phyloP scores from a whole-genome alignment of 106 monocot species.

The Narthecium ossifragum region DNA sequence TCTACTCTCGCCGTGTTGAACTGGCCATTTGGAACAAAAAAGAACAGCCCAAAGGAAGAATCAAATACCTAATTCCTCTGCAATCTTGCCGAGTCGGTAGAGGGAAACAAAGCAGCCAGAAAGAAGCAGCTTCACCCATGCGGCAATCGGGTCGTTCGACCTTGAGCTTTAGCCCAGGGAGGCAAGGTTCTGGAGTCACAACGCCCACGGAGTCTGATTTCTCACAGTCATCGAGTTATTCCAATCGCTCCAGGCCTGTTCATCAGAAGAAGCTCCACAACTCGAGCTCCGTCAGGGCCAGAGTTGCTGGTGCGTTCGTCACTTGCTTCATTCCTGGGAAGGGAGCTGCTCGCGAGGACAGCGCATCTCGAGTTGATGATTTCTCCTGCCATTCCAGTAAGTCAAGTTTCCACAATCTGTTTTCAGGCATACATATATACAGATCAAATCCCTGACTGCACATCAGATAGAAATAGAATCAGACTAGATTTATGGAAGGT shows the following conservation, averaged over 20 bases:
- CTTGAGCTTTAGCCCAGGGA: conserved; percentile 13
- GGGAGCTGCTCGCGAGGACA: conserved; percentile 3
- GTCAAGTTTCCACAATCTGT: conserved; percentile 5
- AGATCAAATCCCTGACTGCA: neutral
- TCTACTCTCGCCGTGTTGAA: no score
- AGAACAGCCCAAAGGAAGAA: no score
- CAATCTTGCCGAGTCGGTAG: no score
- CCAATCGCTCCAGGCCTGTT: conserved; percentile 4
- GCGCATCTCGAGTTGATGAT: neutral
- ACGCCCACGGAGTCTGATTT: conserved; percentile 11
- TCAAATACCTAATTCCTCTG: no score
- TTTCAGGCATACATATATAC: neutral
- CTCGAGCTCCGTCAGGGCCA: conserved; percentile 11
- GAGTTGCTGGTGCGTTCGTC: conserved; percentile 14
- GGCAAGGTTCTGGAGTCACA: neutral
- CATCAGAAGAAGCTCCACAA: neutral
- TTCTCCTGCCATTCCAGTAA: neutral
- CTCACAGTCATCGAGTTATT: conserved; percentile 20
- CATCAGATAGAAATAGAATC: neutral
- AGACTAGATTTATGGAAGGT: neutral
- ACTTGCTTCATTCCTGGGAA: conserved; percentile 33
- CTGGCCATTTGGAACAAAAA: no score
- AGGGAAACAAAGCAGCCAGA: neutral
- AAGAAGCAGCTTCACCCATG: conserved; percentile 23
- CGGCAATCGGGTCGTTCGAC: conserved; percentile 9